A percentile compares a stretch with the other conserved stretches of the same genome.
Conservation (phyloP, 2,329 filamentous ascomycete species). For the Diaporthe amygdali region DNA sequence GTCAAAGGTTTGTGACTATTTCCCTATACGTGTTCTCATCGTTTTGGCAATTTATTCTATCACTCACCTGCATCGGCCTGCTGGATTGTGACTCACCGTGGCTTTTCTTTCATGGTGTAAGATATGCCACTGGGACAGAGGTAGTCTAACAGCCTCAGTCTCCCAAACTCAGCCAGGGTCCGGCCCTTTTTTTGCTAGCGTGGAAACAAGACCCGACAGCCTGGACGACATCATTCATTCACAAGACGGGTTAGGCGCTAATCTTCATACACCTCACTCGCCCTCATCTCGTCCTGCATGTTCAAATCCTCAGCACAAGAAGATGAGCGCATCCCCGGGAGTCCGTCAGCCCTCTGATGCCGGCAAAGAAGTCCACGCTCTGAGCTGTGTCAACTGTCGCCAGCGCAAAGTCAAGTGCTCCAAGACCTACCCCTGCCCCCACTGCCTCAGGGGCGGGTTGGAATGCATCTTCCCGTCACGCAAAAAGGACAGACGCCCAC, state of each 20-base stretch:
- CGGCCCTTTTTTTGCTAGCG: slow-evolving; percentile 2
- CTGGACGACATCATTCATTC: slow-evolving; percentile 3
- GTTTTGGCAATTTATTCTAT: not conserved
- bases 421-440: slow-evolving; percentile 58
- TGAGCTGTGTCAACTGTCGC: slow-evolving; percentile 66
- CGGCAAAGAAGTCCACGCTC: slow-evolving; percentile 22
- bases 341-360: slow-evolving; percentile 12
- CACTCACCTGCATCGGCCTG: not conserved
- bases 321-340: slow-evolving; percentile 21
- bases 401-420: slow-evolving; percentile 68
- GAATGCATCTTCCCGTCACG: slow-evolving; percentile 54
- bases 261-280: not conserved
- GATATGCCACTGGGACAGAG: not conserved
- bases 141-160: not conserved
- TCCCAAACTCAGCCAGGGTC: not conserved
- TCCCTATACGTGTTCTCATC: too few relatives aligned
- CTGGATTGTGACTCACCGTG: not conserved
- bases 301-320: not conserved
- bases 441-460: slow-evolving; percentile 52
- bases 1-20: not conserved
- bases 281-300: not conserved
- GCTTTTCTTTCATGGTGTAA: not conserved
- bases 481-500: slow-evolving; percentile 47
- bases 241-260: not conserved
- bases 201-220: not conserved